phyloP scores from a whole-genome alignment of 1,139 yeast genomes.

The Maudiozyma humilis region DNA sequence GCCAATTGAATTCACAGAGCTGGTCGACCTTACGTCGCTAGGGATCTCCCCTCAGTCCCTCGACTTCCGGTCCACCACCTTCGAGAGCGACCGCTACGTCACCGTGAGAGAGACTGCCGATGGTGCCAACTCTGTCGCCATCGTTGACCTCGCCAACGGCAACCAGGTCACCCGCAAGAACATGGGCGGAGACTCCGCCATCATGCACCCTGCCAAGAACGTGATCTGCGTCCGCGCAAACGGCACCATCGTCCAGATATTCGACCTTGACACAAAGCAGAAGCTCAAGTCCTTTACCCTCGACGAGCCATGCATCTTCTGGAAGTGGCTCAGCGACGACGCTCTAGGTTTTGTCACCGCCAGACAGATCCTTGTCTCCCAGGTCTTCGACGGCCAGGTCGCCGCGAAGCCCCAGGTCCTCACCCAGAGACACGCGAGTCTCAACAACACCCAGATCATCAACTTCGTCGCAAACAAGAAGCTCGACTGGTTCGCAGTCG shows the following conservation, averaged over 20 bases:
- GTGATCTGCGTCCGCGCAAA: conserved; percentile 92
- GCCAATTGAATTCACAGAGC: conserved; percentile 95
- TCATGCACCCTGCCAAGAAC: conserved; percentile 84
- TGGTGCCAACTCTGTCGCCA: conserved; percentile 76
- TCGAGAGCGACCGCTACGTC: conserved; percentile 85
- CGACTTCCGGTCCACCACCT: conserved; percentile 88
- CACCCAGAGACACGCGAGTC: conserved; percentile 74
- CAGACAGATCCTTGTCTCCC: conserved; percentile 68
- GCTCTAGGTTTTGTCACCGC: conserved; percentile 81
- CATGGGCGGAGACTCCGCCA: conserved; percentile 96
- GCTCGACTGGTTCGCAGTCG: conserved; percentile 88
- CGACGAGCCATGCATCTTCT: conserved; percentile 83
- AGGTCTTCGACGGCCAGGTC: conserved; percentile 72
- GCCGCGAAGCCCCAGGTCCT: conserved; percentile 66
- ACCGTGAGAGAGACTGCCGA: conserved; percentile 67
- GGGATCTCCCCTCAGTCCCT: conserved; percentile 79
- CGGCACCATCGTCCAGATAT: conserved; percentile 91
- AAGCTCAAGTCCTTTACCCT: conserved; percentile 82
- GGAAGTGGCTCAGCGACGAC: conserved; percentile 84
- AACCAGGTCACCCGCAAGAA: conserved; percentile 74
- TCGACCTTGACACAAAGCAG: conserved; percentile 79
- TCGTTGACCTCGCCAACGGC: conserved; percentile 72
- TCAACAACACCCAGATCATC: conserved; percentile 81
- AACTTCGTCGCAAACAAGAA: conserved; percentile 77
- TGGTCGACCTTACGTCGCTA: conserved; percentile 74